phyloP scores from a whole-genome alignment of 2,329 filamentous ascomycete species.

The Alternaria hordeiaustralica region DNA sequence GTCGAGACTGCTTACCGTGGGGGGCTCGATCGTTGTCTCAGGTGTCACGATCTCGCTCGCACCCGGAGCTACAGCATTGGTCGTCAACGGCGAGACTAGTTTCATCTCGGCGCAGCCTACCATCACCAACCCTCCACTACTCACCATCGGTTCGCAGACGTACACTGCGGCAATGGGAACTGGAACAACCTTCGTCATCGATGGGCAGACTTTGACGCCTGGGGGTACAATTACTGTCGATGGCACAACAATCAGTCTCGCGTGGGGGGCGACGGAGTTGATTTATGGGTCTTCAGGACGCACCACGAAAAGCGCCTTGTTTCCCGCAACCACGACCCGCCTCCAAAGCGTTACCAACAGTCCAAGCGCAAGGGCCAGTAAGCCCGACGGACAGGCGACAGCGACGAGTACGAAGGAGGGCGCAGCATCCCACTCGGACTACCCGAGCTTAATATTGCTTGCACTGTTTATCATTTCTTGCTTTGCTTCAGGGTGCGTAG shows the following conservation, averaged over 20 bases:
- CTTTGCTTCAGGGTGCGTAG: neutral
- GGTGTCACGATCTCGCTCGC: conserved; percentile 41
- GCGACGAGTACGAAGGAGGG: conserved; percentile 13
- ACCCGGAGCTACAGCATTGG: conserved; percentile 33
- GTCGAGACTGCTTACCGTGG: conserved; percentile 48
- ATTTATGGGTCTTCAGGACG: conserved; percentile 44
- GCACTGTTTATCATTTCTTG: neutral
- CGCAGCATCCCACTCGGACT: neutral
- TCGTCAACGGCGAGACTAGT: conserved; percentile 44
- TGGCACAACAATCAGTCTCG: conserved; percentile 44
- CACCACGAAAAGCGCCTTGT: conserved; percentile 44
- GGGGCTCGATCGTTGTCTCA: conserved; percentile 39
- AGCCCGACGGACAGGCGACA: conserved; percentile 12
- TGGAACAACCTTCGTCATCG: conserved; percentile 47
- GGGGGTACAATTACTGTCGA: conserved; percentile 44
- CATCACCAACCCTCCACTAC: conserved; percentile 36
- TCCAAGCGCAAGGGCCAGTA: conserved; percentile 22
- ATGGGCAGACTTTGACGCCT: conserved; percentile 48
- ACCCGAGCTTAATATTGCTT: neutral
- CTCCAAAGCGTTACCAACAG: conserved; percentile 9
- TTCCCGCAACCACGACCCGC: conserved; percentile 47
- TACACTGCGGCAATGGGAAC: conserved; percentile 33
- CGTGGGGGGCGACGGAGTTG: conserved; percentile 46
- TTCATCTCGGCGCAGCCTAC: conserved; percentile 29
- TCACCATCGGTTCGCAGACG: conserved; percentile 41